phyloP scores from a whole-genome alignment of 2,329 filamentous ascomycete genomes.

The Cercospora canescens region DNA sequence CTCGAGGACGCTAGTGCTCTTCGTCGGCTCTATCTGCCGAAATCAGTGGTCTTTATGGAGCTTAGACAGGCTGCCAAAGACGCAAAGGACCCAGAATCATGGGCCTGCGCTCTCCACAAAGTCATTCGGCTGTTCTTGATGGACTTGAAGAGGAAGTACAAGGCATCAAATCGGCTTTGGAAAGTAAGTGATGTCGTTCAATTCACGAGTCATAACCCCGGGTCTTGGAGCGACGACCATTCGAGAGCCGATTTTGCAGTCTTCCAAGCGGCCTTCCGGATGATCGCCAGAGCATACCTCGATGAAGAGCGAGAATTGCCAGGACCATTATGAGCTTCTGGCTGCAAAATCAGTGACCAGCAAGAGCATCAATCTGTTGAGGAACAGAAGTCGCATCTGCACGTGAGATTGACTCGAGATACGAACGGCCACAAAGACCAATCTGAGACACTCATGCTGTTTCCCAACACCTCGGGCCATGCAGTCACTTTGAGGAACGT shows the following conservation, averaged over 20 bases:
- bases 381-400: no score
- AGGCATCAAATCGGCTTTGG: not conserved
- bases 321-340: not conserved
- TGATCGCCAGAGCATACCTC: not conserved
- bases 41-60: not conserved
- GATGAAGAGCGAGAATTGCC: not conserved
- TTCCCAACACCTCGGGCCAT: no score
- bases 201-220: not conserved
- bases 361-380: not conserved
- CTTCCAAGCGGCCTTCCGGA: not conserved
- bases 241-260: not conserved
- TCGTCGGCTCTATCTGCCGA: not conserved
- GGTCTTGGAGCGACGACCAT: not conserved
- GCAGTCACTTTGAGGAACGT: no score
- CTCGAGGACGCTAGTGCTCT: not conserved
- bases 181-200: conserved; percentile 5
- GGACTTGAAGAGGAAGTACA: conserved; percentile 1
- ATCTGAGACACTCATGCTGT: no score
- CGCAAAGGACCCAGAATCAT: not conserved
- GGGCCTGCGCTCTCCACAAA: conserved; percentile 1
- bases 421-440: no score
- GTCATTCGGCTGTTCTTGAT: not conserved
- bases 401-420: no score
- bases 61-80: not conserved
- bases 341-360: not conserved